Base-by-base conservation (phyloP, 2,329 filamentous ascomycete species). In the Aspergillus thermomutatus region DNA sequence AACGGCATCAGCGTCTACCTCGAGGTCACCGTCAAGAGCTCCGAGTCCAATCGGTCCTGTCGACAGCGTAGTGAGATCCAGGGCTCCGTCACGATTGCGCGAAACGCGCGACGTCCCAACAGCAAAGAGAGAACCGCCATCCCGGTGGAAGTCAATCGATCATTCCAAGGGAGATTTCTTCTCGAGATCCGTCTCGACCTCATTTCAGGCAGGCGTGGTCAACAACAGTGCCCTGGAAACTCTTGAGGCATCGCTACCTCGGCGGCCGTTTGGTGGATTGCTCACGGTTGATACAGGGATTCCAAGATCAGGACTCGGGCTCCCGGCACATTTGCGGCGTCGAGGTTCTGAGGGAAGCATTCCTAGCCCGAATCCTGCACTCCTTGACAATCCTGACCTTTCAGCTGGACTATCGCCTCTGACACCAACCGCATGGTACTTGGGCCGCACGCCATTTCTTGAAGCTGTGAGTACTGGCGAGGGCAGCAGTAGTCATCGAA, bases 241-340 rank as follows among this genome's bases (percentile, higher is more conserved):
- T 34, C 49, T 48, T 5, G 45, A 60, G 26, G 25, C 48, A 10
- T 57, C 69, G 60, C 64, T 77, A 49, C 79, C 80, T 53, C 81
- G 81, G 59, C 83, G 90, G 37, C 76, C 92, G 21, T 93, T 93
- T 75, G 90, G 90, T 40, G 90, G 92, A 72, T 82, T 92, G 63
- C 76, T 86, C 27, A 81, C 84, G n/a, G 79, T 84, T 40, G 80
- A 84, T 63, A 79, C 79, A 64, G 79, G 83, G 62, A 68, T 79
- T 26, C 72, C 78, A 21, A 76, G 81, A 50, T 76, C 79, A 19
- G 68, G 67, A 58, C 86, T 85, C 74, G 87, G 87, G 52, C 88
- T 89, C 61, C 77, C 82, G 58, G 71, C 73, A 34, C 66, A 77
- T 50, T 76, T 81, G 51, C 78, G 80, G 58, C 79, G 87, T 60